Evolutionary conservation across 192 early-diverging fungal species (phyloP).

Genomic region (Chytriomyces sp.): DNA sequence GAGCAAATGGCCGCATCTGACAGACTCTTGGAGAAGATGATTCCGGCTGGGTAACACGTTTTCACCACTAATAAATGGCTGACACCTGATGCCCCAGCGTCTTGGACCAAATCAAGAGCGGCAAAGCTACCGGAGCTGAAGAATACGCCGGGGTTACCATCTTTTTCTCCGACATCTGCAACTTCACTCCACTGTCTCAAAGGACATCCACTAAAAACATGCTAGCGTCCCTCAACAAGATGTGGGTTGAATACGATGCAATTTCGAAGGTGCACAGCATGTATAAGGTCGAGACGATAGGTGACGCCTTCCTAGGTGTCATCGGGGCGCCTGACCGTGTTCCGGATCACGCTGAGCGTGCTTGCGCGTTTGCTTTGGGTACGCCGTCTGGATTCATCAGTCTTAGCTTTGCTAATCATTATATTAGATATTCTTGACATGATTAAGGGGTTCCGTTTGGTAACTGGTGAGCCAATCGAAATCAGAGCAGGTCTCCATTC

Average conservation of each 20-base stretch:
- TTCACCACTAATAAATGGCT: no score
- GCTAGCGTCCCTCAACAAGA: constrained; percentile 45
- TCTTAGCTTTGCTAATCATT: constrained; percentile 12
- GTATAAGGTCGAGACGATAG: constrained; percentile 57
- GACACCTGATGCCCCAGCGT: constrained; percentile 5
- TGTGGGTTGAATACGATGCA: constrained; percentile 48
- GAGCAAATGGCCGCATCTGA: constrained; percentile 38
- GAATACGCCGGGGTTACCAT: constrained; percentile 45
- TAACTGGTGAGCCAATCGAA: constrained; percentile 42
- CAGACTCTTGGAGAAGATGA: constrained; percentile 38
- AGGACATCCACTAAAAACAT: constrained; percentile 47
- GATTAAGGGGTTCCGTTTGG: constrained; percentile 40
- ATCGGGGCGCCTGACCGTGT: constrained; percentile 32
- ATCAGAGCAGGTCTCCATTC: constrained; percentile 48
- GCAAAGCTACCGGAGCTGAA: constrained; percentile 42
- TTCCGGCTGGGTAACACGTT: constrained; percentile 32
- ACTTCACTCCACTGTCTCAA: constrained; percentile 43
- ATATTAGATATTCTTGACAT: constrained; percentile 42
- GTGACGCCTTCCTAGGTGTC: constrained; percentile 38
- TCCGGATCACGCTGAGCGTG: constrained; percentile 36
- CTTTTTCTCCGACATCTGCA: constrained; percentile 48
- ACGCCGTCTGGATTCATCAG: not conserved
- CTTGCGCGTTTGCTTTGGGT: constrained; percentile 34
- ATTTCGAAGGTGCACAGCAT: constrained; percentile 42
- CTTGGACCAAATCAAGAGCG: constrained; percentile 46